These are phyloP conservation scores for Tilletiopsis washingtonensis DNA, from an alignment of 1,284 basidiomycete genomes.

Conservation along the genomic window DNA sequence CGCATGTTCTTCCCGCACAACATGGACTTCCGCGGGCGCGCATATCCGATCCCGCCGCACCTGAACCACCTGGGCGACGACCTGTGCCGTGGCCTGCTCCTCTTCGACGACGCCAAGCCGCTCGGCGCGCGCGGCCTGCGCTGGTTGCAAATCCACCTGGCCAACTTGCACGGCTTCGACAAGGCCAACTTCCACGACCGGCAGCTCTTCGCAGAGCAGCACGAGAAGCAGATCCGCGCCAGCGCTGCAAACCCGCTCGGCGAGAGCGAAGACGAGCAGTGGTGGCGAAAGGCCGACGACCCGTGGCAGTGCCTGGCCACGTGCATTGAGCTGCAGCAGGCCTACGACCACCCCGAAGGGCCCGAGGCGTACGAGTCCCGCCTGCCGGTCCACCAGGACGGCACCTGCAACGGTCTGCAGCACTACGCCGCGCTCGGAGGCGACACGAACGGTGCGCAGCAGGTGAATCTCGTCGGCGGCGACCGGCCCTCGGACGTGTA, in stretches of 20 bases:
- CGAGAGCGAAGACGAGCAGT: slow-evolving; percentile 45
- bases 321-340: slow-evolving; percentile 75
- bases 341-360: slow-evolving; percentile 57
- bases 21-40: slow-evolving; percentile 93
- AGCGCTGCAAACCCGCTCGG: slow-evolving; percentile 59
- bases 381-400: slow-evolving; percentile 95
- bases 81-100: slow-evolving; percentile 77
- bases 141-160: slow-evolving; percentile 87
- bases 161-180: slow-evolving; percentile 88
- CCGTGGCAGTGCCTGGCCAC: slow-evolving; percentile 95
- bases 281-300: slow-evolving; percentile 76
- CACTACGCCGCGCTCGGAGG: slow-evolving; percentile 98
- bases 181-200: slow-evolving; percentile 91
- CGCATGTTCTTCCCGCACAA: slow-evolving; percentile 92
- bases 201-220: slow-evolving; percentile 66
- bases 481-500: slow-evolving; percentile 93
- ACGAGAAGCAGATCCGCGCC: slow-evolving; percentile 71
- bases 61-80: slow-evolving; percentile 95
- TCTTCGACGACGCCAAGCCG: slow-evolving; percentile 72
- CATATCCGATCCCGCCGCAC: slow-evolving; percentile 94
- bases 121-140: slow-evolving; percentile 70
- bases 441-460: slow-evolving; percentile 75
- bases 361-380: slow-evolving; percentile 64
- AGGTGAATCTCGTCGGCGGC: slow-evolving; percentile 82
- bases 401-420: slow-evolving; percentile 96